A percentile compares a stretch with the other conserved stretches of the same genome.
These are phyloP conservation scores for Apophysomyces elegans DNA, from an alignment of 371 early-diverging fungal species.

Conservation along the genomic window DNA sequence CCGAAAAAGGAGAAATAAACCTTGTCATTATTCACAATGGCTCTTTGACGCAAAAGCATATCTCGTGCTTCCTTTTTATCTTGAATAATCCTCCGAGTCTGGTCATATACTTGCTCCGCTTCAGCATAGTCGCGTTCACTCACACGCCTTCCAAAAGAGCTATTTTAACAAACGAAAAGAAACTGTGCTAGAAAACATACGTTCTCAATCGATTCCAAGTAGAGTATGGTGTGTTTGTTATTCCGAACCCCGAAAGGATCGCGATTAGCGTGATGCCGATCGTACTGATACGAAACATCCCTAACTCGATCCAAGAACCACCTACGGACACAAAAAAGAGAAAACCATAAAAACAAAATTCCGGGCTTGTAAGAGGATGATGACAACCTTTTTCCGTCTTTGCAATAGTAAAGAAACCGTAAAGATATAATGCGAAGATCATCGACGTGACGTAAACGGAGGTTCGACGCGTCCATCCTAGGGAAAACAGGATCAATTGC, in stretches of 20 bases:
- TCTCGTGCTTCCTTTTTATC: slow-evolving; percentile 24
- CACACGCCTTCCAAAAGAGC: slow-evolving; percentile 20
- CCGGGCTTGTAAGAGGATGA: background rate
- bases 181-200: background rate
- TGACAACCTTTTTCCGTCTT: slow-evolving; percentile 18
- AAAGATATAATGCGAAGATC: slow-evolving; percentile 68
- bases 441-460: slow-evolving; percentile 43
- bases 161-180: background rate
- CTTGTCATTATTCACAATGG: background rate
- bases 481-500: slow-evolving; percentile 32
- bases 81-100: slow-evolving; percentile 33
- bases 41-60: background rate
- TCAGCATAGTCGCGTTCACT: slow-evolving; percentile 37
- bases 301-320: slow-evolving; percentile 58
- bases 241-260: slow-evolving; percentile 92
- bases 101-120: slow-evolving; percentile 44
- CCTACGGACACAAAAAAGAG: background rate
- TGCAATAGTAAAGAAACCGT: slow-evolving; percentile 72
- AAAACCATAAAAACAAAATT: background rate
- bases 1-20: background rate
- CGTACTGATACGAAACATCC: slow-evolving; percentile 82
- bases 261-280: slow-evolving; percentile 94
- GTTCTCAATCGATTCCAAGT: slow-evolving; percentile 34
- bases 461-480: slow-evolving; percentile 35
- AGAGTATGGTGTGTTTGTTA: slow-evolving; percentile 88